Base-by-base conservation (phyloP, 2,329 filamentous ascomycete genomes). In the Neoscytalidium dimidiatum region DNA sequence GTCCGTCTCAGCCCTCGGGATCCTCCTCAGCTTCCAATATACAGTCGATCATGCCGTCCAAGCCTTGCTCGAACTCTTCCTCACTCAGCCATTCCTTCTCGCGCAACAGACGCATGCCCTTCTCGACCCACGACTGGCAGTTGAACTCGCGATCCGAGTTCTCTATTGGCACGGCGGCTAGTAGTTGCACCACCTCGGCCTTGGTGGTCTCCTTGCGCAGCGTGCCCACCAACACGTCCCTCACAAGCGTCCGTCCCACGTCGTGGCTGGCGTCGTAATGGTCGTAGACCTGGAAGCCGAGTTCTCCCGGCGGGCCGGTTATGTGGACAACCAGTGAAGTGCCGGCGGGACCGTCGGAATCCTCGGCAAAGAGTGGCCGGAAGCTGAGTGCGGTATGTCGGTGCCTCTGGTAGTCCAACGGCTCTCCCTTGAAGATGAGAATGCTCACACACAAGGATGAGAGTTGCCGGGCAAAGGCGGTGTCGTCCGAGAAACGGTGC, bases 301-400 rank as follows among this genome's bases (percentile, higher is more conserved):
- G 41, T 23, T 63, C 61, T 23, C 49, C 35, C 13, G 61, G 33
- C 11, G 61, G 26, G 19, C 61, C 61, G 38, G n/a, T 43, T 26
- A 52, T 23, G 48, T 63, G 61, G 23, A 63, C 17, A 35, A 63
- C 49, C 48, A 63, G 61, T 11, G 61, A 17, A 5, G 29, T 23
- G n/a, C 14, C 33, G 8, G 19, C 35, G 35, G 19, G 23, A 23
- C 60, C 31, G 44, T 13, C 19, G 31, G 33, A 9, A 26, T 43
- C 28, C 9, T 53, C 35, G 3, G 38, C 19, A 19, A 53, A 63
- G 19, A 53, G 48, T 41, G 61, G 61, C 7, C 61, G 61, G 48
- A 63, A 63, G 49, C 48, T 43, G 61, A 63, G 61, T 4, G 61
- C 61, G 4, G 61, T 63, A 38, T 63, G 61, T 23, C 61, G 61